Base-by-base conservation (phyloP, 495 filamentous ascomycete species). In the Extremus antarcticus region DNA sequence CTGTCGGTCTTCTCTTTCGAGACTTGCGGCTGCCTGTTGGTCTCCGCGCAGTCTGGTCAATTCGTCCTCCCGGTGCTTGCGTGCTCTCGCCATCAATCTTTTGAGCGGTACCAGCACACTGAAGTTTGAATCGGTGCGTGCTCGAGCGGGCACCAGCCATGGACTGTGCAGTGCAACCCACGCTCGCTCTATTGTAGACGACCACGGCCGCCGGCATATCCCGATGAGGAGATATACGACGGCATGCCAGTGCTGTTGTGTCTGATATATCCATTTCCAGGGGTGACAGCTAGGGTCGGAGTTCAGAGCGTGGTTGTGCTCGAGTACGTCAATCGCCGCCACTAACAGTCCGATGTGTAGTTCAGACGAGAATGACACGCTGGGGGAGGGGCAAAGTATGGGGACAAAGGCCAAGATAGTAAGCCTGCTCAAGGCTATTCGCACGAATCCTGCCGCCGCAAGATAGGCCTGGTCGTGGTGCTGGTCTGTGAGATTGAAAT, bases 201-300 rank as follows among this genome's bases (percentile, higher is more conserved):
- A 76, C 68, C 71, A 75, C 0, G 74, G 70, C 8, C 76, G 71
- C 24, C 70, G 70, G n/a, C 68, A 70, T 10, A 74, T 71, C 20
- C 80, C 76, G 47, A 78, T 68, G 9, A 80, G 63, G 19, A 81
- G 68, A 40, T 74, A 79, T 9, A 75, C 76, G 47, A 81, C 69
- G 41, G 79, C 72, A 63, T 83, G 73, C 80, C 81, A 84, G 49
- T 83, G 80, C 0, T 76, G 76, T 55, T 77, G 79, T 0, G 77
- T 80, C 48, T 78, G 72, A 60, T 70, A 81, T 24, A 78, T 59
- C 81, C 81, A 84, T 25, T 78, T 74, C 79, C 79, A 83, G 25
- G 76, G 70, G 2, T 71, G 68, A 25, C 68, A 73, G n/a, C 65
- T 55, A 21, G 65, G 64, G 40, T 78, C 70, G 0, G 68, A 59